Evolutionary conservation across 192 early-diverging fungal species (phyloP).

Genomic region (Gonapodya prolifera): DNA sequence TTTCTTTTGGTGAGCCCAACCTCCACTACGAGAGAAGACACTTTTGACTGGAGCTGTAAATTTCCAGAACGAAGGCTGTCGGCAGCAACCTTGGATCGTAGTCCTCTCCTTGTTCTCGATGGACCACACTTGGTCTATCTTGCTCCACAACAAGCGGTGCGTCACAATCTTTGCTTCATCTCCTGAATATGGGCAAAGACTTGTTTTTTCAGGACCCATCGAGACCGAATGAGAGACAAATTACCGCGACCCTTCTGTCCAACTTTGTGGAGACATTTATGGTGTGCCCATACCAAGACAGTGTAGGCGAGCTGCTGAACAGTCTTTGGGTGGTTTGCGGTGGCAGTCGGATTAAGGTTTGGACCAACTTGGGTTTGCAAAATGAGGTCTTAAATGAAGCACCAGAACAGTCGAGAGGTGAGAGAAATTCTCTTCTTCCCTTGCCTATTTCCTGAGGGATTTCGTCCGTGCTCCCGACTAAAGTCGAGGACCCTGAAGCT

Average conservation of each 20-base stretch:
- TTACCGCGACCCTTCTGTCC: not conserved
- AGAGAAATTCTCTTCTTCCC: too few species aligned
- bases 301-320: not conserved
- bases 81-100: not conserved
- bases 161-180: not conserved
- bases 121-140: not conserved
- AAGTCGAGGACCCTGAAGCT: too few species aligned
- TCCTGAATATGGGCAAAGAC: not conserved
- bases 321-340: not conserved
- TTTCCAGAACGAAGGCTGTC: not conserved
- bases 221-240: not conserved
- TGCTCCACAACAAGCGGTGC: not conserved
- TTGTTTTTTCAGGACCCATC: not conserved
- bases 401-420: too few species aligned
- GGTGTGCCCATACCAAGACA: not conserved
- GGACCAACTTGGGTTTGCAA: not conserved
- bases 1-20: not conserved
- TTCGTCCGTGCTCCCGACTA: too few species aligned
- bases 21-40: not conserved
- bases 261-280: not conserved
- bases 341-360: not conserved
- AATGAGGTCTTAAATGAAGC: not conserved
- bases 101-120: not conserved
- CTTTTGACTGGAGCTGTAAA: not conserved
- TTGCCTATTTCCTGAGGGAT: too few species aligned